phyloP scores from a whole-genome alignment of 192 early-diverging fungal species.

The Backusella parvicylindrica region DNA sequence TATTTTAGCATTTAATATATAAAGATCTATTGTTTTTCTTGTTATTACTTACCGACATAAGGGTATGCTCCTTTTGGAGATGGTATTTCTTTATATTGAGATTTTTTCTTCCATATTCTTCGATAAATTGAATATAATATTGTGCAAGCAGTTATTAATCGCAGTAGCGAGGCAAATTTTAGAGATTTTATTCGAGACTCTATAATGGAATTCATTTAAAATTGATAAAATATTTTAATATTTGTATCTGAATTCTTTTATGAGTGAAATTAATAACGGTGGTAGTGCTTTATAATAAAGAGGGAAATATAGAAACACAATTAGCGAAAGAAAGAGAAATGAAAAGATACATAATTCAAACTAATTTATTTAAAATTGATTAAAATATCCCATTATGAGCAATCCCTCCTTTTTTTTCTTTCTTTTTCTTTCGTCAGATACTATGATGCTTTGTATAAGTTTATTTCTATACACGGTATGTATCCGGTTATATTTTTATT shows the following conservation, averaged over 20 bases:
- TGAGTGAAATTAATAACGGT: neutral
- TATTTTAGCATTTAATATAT: neutral
- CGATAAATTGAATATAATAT: neutral
- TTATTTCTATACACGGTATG: neutral
- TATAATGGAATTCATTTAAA: neutral
- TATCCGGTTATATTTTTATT: neutral
- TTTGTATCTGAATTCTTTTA: neutral
- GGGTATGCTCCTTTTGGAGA: neutral
- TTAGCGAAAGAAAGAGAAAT: neutral
- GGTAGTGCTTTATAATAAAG: neutral
- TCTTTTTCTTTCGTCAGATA: neutral
- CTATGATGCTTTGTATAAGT: neutral
- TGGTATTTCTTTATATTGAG: slow-evolving; percentile 1
- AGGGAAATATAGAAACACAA: neutral
- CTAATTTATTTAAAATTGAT: neutral
- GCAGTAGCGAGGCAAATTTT: neutral
- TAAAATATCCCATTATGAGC: neutral
- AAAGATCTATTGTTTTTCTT: neutral
- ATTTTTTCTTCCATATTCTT: neutral
- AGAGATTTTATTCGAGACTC: neutral
- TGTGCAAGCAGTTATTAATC: neutral
- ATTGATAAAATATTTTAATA: neutral
- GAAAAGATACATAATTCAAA: neutral
- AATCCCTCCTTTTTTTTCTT: too few relatives aligned
- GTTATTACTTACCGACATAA: neutral